These are phyloP conservation scores for Diaporthe nobilis DNA, from an alignment of 2,329 filamentous ascomycete species.

Conservation along the genomic window DNA sequence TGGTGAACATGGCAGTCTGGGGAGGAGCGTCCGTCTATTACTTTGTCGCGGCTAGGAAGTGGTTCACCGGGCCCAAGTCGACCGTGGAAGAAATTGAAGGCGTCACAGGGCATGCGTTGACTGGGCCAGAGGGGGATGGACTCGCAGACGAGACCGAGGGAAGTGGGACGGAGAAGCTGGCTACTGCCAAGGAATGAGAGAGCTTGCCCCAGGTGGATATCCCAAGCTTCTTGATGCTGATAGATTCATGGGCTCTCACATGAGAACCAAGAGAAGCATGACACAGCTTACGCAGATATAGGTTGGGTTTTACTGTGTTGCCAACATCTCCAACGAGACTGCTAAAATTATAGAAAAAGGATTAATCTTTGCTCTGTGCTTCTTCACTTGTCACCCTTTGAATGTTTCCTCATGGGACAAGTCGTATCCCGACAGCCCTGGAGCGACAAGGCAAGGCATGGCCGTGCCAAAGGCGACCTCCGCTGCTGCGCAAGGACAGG, in stretches of 20 bases:
- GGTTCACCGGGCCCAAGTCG: conserved; percentile 72
- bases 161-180: conserved; percentile 32
- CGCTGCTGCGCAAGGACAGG: neutral
- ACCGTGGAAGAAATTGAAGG: conserved; percentile 59
- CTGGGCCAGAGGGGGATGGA: conserved; percentile 41
- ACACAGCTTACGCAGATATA: neutral
- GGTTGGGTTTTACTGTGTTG: too few relatives aligned
- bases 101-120: conserved; percentile 42
- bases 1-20: conserved; percentile 73
- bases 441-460: neutral
- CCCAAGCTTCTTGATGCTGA: neutral
- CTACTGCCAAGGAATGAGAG: conserved; percentile 17
- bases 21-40: conserved; percentile 69
- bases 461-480: neutral
- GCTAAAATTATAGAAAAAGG: neutral
- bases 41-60: conserved; percentile 68
- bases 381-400: neutral
- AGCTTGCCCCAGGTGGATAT: neutral
- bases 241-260: neutral
- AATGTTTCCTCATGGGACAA: neutral
- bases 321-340: neutral
- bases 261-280: neutral
- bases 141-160: conserved; percentile 15
- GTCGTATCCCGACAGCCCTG: neutral
- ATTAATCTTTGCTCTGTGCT: neutral